Evolutionary conservation across 179 eudicot genomes (phyloP).

Genomic region (Camellia oleifera): DNA sequence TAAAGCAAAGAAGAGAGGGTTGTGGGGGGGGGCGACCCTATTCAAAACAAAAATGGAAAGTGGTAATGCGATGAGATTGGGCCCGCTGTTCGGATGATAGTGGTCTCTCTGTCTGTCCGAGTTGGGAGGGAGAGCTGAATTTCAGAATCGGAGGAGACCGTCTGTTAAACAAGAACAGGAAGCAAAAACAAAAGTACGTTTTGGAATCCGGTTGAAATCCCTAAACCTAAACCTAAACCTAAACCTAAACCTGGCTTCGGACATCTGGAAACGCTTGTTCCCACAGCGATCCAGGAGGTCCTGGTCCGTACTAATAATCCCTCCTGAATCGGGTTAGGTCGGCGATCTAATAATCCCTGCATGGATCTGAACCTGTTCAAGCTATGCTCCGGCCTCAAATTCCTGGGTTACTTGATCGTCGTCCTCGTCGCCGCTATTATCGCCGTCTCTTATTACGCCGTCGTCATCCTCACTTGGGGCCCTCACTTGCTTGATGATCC

Average conservation of each 20-base stretch:
- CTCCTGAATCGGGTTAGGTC: slow-evolving; percentile 25
- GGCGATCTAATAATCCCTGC: slow-evolving; percentile 8
- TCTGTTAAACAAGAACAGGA: no score
- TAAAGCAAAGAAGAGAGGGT: no score
- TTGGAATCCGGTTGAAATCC: no score
- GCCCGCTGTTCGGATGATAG: no score
- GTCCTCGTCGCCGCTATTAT: slow-evolving; percentile 57
- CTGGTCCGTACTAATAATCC: slow-evolving; percentile 21
- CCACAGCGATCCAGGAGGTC: slow-evolving; percentile 33
- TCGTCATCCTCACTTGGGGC: slow-evolving; percentile 68
- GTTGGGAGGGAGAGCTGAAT: no score
- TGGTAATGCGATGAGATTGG: no score
- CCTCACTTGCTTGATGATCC: slow-evolving; percentile 65
- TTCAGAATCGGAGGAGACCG: no score
- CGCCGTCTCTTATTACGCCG: slow-evolving; percentile 63
- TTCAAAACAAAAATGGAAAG: no score
- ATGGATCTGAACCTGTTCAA: slow-evolving; percentile 71
- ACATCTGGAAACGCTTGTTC: slow-evolving; percentile 46
- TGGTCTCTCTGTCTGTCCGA: no score
- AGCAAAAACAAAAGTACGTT: no score
- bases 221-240: no score
- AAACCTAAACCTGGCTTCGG: slow-evolving; percentile 43
- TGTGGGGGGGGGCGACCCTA: no score
- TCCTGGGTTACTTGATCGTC: slow-evolving; percentile 77
- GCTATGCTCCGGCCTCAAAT: slow-evolving; percentile 66